Conservation (phyloP, 2,329 filamentous ascomycete genomes). For the Penicillium italicum region DNA sequence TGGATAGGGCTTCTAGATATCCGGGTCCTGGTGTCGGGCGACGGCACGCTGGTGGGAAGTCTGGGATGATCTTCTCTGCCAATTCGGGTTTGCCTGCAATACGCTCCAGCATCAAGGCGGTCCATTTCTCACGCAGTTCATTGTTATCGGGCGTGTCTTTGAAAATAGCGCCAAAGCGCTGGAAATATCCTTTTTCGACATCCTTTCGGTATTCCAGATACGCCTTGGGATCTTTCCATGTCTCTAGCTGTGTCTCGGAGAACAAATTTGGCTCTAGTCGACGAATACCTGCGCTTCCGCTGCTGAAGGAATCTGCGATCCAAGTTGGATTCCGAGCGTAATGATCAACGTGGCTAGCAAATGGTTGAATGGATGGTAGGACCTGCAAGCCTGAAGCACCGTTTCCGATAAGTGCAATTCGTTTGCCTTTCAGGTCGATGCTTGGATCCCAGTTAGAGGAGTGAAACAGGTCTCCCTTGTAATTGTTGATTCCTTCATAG, state of each 20-base stretch:
- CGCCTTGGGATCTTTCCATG: constrained; percentile 57
- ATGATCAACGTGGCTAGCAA: constrained; percentile 54
- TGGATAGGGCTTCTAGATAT: constrained; percentile 62
- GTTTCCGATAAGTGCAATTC: constrained; percentile 60
- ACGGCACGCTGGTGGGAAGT: constrained; percentile 63
- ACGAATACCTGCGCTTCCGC: constrained; percentile 44
- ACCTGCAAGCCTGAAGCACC: constrained; percentile 59
- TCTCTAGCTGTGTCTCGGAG: constrained; percentile 51
- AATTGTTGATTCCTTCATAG: constrained; percentile 56
- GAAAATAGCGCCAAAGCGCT: constrained; percentile 54
- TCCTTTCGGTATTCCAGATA: constrained; percentile 60
- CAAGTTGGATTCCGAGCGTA: constrained; percentile 65
- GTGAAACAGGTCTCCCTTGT: constrained; percentile 56
- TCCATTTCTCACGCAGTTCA: constrained; percentile 48
- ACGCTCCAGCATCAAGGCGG: constrained; percentile 53
- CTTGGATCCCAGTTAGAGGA: constrained; percentile 58
- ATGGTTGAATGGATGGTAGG: constrained; percentile 40
- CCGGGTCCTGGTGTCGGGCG: constrained; percentile 64
- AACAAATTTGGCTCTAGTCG: constrained; percentile 56
- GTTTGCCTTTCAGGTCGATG: constrained; percentile 49
- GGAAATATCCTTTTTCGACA: constrained; percentile 61
- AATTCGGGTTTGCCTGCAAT: constrained; percentile 56
- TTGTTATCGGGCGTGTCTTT: constrained; percentile 52
- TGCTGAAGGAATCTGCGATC: constrained; percentile 63
- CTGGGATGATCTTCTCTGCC: constrained; percentile 55